These are phyloP conservation scores for Rhynchospora tenuis DNA, from an alignment of 176 grass and related monocot species.

Conservation along the genomic window DNA sequence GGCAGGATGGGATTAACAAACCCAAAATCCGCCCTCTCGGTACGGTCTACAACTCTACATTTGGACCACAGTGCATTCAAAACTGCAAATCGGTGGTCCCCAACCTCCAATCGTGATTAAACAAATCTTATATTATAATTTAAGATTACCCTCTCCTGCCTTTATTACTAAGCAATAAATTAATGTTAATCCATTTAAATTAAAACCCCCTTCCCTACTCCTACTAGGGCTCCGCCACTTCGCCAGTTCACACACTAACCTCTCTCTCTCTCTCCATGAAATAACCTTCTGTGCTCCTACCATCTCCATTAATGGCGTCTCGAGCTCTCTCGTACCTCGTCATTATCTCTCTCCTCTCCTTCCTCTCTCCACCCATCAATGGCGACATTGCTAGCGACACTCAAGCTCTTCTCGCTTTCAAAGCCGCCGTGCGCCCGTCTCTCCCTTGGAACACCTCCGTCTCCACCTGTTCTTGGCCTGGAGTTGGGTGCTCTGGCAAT, in stretches of 20 bases:
- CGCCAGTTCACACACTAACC: not conserved
- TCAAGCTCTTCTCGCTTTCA: constrained; percentile 57
- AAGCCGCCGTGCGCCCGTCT: constrained; percentile 55
- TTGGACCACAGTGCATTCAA: constrained; percentile 9
- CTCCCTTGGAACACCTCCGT: constrained; percentile 61
- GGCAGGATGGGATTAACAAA: not conserved
- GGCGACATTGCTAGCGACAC: constrained; percentile 1
- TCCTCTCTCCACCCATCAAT: constrained; percentile 6
- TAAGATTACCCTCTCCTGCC: not conserved
- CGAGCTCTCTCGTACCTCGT: not conserved
- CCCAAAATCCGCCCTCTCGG: not conserved
- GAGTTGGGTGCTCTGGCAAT: constrained; percentile 52
- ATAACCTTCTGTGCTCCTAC: not conserved
- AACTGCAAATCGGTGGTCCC: not conserved
- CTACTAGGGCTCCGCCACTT: constrained; percentile 2
- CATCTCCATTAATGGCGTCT: constrained; percentile 7
- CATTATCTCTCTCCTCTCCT: not conserved
- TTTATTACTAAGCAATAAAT: constrained; percentile 23
- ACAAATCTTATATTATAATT: constrained; percentile 23
- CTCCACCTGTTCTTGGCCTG: constrained; percentile 64
- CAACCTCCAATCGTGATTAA: not conserved
- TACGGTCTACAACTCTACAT: not conserved
- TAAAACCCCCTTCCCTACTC: not conserved
- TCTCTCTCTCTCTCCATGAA: not conserved
- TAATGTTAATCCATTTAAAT: constrained; percentile 17